Conservation (phyloP, 2,329 filamentous ascomycete genomes). For the Calonectria naviculata region DNA sequence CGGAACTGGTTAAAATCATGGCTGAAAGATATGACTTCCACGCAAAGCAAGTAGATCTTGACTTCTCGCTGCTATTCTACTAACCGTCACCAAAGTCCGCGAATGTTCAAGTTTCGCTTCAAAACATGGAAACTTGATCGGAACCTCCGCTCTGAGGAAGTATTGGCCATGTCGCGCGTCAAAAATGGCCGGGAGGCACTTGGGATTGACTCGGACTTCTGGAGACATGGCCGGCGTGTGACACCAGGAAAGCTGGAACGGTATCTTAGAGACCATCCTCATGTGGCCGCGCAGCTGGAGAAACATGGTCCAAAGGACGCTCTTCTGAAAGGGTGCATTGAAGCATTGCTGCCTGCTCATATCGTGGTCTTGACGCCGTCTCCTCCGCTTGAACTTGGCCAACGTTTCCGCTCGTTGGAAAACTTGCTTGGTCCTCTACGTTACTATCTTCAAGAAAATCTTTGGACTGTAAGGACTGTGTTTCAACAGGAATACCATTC, state of each 20-base stretch:
- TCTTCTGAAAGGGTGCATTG: neutral
- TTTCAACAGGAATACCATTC: neutral
- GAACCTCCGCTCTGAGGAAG: conserved; percentile 1
- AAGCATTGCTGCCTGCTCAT: neutral
- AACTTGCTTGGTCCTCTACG: neutral
- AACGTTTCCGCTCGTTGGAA: neutral
- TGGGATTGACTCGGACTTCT: neutral
- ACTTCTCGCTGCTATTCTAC: neutral
- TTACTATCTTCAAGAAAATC: neutral
- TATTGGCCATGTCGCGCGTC: conserved; percentile 7
- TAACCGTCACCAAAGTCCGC: neutral
- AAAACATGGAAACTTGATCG: conserved; percentile 14
- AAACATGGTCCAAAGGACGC: neutral
- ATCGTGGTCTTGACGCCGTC: neutral
- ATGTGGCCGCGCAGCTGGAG: neutral
- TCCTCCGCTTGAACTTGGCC: neutral
- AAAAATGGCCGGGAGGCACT: neutral
- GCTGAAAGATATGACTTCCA: neutral
- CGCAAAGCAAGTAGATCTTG: neutral
- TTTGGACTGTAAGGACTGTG: no score
- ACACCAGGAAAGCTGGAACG: neutral
- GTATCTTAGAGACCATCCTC: conserved; percentile 3
- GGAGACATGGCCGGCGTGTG: conserved; percentile 3
- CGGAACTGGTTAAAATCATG: neutral
- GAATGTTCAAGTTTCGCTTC: conserved; percentile 20